Conservation (phyloP, 1,139 yeast species). For the Magnusiomyces tetraspermus region DNA sequence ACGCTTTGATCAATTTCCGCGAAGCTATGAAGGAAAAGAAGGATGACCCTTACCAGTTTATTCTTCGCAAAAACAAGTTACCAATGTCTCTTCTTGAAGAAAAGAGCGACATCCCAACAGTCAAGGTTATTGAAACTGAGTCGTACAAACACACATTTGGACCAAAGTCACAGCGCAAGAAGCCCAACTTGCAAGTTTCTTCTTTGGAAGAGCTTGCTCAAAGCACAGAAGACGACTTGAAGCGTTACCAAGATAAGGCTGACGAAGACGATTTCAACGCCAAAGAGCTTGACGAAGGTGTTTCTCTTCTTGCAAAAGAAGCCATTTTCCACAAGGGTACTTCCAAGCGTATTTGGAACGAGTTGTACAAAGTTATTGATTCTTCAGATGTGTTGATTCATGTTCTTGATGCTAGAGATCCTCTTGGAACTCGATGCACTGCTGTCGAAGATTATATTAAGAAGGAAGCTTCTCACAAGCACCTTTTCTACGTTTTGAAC, state of each 20-base stretch:
- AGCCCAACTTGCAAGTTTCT: slow-evolving; percentile 71
- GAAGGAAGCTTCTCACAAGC: slow-evolving; percentile 95
- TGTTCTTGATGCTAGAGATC: slow-evolving; percentile 95
- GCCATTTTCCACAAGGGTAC: slow-evolving; percentile 95
- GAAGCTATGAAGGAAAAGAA: slow-evolving; percentile 87
- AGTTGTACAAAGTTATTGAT: slow-evolving; percentile 90
- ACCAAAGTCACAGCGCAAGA: slow-evolving; percentile 89
- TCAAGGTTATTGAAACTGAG: slow-evolving; percentile 81
- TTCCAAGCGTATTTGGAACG: slow-evolving; percentile 98
- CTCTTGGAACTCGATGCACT: slow-evolving; percentile 88
- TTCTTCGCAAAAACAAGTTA: slow-evolving; percentile 78
- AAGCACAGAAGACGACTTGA: slow-evolving; percentile 49
- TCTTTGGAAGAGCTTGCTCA: slow-evolving; percentile 72
- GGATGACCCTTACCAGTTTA: slow-evolving; percentile 78
- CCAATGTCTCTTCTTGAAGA: slow-evolving; percentile 95
- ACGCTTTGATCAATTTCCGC: slow-evolving; percentile 87
- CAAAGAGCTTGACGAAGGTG: slow-evolving; percentile 57
- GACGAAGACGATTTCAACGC: slow-evolving; percentile 90
- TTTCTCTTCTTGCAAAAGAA: slow-evolving; percentile 85
- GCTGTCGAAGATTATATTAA: slow-evolving; percentile 87
- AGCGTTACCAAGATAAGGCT: slow-evolving; percentile 72
- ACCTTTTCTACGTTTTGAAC: slow-evolving; percentile 85
- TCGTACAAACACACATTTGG: slow-evolving; percentile 78
- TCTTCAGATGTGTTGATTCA: slow-evolving; percentile 96
- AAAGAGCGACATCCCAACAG: slow-evolving; percentile 58